Evolutionary conservation across 2,329 filamentous ascomycete species (phyloP).

Genomic region (Exophiala alcalophila): DNA sequence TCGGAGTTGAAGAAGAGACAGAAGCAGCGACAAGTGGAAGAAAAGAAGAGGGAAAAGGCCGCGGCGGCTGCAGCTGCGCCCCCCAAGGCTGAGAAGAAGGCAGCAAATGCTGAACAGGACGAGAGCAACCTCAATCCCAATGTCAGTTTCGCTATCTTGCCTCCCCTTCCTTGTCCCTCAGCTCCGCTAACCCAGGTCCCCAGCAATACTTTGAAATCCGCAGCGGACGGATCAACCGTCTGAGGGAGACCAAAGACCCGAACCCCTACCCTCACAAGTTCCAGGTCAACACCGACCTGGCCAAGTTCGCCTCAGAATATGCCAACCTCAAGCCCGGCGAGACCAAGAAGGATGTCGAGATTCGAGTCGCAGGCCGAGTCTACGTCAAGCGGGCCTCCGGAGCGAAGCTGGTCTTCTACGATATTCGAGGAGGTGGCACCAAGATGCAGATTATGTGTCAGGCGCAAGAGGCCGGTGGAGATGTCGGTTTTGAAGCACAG

Average conservation of each 20-base stretch:
- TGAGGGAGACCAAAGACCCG: conserved; percentile 68
- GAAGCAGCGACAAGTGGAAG: conserved; percentile 84
- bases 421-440: conserved; percentile 70
- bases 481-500: conserved; percentile 75
- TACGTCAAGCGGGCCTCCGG: conserved; percentile 82
- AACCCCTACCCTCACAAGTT: conserved; percentile 95
- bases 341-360: conserved; percentile 67
- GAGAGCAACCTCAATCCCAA: conserved; percentile 73
- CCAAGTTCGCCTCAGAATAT: conserved; percentile 75
- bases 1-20: conserved; percentile 89
- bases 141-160: conserved; percentile 45
- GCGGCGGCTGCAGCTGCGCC: conserved; percentile 59
- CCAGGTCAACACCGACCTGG: conserved; percentile 76
- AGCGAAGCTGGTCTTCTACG: conserved; percentile 87
- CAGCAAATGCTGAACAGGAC: conserved; percentile 54
- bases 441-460: conserved; percentile 93
- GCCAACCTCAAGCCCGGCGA: conserved; percentile 81
- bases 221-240: conserved; percentile 73
- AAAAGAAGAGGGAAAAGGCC: conserved; percentile 81
- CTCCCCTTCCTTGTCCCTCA: conserved; percentile 22
- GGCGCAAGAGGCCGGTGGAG: conserved; percentile 69
- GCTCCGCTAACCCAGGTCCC: conserved; percentile 13
- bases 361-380: conserved; percentile 80
- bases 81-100: conserved; percentile 63
- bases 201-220: conserved; percentile 97